These are phyloP conservation scores for Diophrys sp. DNA, from an alignment of 73 alveolate species.

Conservation along the genomic window DNA sequence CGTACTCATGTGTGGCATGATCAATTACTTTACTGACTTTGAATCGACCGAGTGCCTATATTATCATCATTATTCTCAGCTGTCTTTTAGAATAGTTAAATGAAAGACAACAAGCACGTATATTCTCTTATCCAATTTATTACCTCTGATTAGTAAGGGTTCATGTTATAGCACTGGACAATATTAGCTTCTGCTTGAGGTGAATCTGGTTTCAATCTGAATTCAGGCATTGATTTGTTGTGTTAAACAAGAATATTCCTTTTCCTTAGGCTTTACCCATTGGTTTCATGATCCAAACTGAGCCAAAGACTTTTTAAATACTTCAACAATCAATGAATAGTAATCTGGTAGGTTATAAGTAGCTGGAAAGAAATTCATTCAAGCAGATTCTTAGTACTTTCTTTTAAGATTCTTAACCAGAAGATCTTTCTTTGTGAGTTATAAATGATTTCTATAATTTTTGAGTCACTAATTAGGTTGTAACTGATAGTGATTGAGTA, in stretches of 20 bases:
- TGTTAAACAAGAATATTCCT: constrained; percentile 98
- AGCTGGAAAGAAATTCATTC: constrained; percentile 91
- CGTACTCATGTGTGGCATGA: no score
- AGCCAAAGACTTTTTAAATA: constrained; percentile 92
- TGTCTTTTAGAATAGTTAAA: constrained; percentile 95
- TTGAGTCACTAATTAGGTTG: constrained; percentile 92
- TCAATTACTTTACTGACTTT: no score
- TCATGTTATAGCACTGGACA: constrained; percentile 92
- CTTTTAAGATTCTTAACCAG: constrained; percentile 96
- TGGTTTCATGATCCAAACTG: constrained; percentile 99
- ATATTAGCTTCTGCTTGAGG: constrained; percentile 93
- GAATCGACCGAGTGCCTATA: no score
- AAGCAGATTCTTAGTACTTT: constrained; percentile 88
- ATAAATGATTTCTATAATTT: constrained; percentile 96
- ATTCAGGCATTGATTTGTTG: constrained; percentile 87
- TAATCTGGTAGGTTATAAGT: constrained; percentile 98
- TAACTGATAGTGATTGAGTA: constrained; percentile 91
- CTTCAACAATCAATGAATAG: constrained; percentile 99
- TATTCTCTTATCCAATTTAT: constrained; percentile 99
- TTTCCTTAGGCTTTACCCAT: constrained; percentile 97
- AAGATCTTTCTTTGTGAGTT: constrained; percentile 95
- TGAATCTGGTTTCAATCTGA: constrained; percentile 96
- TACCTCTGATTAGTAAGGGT: constrained; percentile 99
- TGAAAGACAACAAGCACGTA: constrained; percentile 96
- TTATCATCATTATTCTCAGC: constrained; percentile 94